Evolutionary conservation across 257 asterid genomes (phyloP), one percentile per base, ranked within the genome.

Genomic region (Buddleja alternifolia): DNA sequence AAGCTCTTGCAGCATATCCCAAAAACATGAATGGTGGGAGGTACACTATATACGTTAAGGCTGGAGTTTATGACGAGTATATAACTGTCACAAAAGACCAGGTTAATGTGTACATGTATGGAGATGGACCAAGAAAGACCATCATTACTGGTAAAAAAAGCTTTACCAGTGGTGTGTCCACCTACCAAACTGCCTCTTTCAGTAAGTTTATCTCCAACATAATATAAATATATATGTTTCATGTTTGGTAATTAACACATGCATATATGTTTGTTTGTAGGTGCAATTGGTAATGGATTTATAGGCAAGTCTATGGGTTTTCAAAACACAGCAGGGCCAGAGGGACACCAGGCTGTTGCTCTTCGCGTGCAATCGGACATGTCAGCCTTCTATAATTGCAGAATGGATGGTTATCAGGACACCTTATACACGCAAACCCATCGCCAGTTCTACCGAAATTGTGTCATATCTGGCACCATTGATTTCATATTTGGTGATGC

Each of bases 311-410:
- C 80, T 0, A 79, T 82, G 87, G 87, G 87, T 16, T 82, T 78
- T 21, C 61, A 62, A 24, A 78, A 82, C 78, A 82, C 84, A 5
- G 80, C 82, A 4, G 87, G 87, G 24, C 77, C 87, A 0, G 77
- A 78, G 44, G 87, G 84, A 19, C 82, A 82, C 78, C 87, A 82
- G 56, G 87, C 84, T 0, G 84, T 82, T 63, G 87, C 87, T 3
- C 78, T 82, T 5, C 75, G 87, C 0, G 78, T 63, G 3, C 84
- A 82, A 47, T 72, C 84, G 2, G 87, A 79, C 65, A 67, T 55
- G 76, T 42, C 87, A 4, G 82, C 80, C 0, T 82, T 82, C 80
- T 82, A 66, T 72, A 76, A 82, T 61, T 82, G 84, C 56, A 61
- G 84, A 64, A 82, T 82, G 80, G 84, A 82, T 41, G 84, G 78